phyloP scores from a whole-genome alignment of 805 yeast genomes.

The Cyberlindnera euphorbiae region DNA sequence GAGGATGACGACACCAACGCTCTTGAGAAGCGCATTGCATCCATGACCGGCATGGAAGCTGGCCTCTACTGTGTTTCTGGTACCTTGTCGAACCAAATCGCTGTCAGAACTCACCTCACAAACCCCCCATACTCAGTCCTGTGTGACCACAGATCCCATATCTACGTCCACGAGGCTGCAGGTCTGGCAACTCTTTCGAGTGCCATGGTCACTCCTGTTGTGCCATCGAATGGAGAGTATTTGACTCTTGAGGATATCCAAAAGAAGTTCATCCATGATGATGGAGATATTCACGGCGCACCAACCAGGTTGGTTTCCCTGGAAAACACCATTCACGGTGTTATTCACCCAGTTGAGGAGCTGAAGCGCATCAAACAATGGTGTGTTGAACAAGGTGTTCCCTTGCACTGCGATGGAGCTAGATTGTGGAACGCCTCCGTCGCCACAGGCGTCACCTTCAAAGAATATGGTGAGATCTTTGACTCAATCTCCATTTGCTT shows the following conservation, averaged over 20 bases:
- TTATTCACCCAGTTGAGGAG: conserved; percentile 76
- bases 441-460: conserved; percentile 49
- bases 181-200: conserved; percentile 86
- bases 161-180: conserved; percentile 82
- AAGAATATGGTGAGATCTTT: conserved; percentile 69
- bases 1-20: conserved; percentile 71
- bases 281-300: conserved; percentile 81
- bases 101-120: conserved; percentile 62
- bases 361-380: conserved; percentile 64
- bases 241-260: conserved; percentile 77
- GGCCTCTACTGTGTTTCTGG: conserved; percentile 86
- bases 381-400: conserved; percentile 54
- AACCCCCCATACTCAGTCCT: conserved; percentile 86
- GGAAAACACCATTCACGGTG: conserved; percentile 87
- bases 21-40: conserved; percentile 60
- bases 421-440: conserved; percentile 86
- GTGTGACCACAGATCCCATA: conserved; percentile 84
- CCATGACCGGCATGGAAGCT: conserved; percentile 71
- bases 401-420: conserved; percentile 91
- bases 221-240: conserved; percentile 70
- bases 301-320: conserved; percentile 82
- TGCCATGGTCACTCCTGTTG: conserved; percentile 85
- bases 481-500: conserved; percentile 86
- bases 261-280: conserved; percentile 57
- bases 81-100: conserved; percentile 86